Evolutionary conservation across 192 early-diverging fungal genomes (phyloP).

Genomic region (Linnemannia schmuckeri): DNA sequence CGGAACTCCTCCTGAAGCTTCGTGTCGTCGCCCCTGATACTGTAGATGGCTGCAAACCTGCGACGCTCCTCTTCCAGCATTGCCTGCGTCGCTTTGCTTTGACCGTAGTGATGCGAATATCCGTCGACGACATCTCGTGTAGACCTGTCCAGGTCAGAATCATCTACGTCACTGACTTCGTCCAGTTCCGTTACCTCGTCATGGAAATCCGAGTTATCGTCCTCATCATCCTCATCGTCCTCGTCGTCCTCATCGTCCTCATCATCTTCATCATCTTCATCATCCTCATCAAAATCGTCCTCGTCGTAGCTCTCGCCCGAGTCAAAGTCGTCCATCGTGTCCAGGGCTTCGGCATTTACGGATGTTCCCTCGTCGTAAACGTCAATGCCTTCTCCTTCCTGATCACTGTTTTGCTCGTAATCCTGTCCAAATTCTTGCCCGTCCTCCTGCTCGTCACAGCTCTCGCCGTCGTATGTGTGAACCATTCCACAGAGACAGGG

Average conservation of each 20-base stretch:
- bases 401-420: conserved; percentile 32
- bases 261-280: conserved; percentile 14
- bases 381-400: conserved; percentile 30
- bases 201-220: conserved; percentile 2
- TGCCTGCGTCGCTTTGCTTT: background rate
- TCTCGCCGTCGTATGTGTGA: conserved; percentile 8
- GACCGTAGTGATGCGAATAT: conserved; percentile 24
- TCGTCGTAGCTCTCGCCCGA: conserved; percentile 30
- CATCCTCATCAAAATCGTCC: conserved; percentile 26
- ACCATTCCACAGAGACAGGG: conserved; percentile 27
- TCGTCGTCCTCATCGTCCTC: conserved; percentile 23
- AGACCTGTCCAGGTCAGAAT: conserved; percentile 4
- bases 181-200: background rate
- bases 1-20: conserved; percentile 13
- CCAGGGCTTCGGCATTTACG: conserved; percentile 1
- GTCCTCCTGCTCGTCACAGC: conserved; percentile 7
- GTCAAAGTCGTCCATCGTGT: conserved; percentile 28
- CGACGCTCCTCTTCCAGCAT: conserved; percentile 27
- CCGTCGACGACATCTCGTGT: conserved; percentile 19
- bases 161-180: conserved; percentile 11
- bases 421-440: conserved; percentile 3
- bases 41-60: conserved; percentile 19
- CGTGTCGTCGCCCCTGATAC: conserved; percentile 6
- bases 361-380: conserved; percentile 22
- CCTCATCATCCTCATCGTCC: conserved; percentile 23